A percentile compares a stretch with the other conserved stretches of the same genome.
These are phyloP conservation scores for Hippophae gyantsensis DNA, from an alignment of 306 rosid species.

Conservation along the genomic window DNA sequence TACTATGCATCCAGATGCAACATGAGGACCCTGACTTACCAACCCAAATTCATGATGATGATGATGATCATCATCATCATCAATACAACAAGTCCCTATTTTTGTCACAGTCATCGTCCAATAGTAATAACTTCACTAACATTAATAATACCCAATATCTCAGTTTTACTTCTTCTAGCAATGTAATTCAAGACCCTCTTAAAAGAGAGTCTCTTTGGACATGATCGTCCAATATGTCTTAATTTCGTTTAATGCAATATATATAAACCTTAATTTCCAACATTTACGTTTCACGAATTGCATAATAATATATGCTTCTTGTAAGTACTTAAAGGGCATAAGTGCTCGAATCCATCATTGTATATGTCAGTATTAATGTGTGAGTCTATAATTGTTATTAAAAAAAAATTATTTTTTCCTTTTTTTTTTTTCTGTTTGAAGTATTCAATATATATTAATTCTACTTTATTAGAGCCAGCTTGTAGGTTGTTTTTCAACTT, in stretches of 20 bases:
- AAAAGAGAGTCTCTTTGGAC: slow-evolving; percentile 58
- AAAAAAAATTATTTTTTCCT: too few relatives aligned
- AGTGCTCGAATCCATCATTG: too few relatives aligned
- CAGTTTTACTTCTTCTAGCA: slow-evolving; percentile 40
- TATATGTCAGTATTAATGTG: too few relatives aligned
- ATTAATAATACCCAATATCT: slow-evolving; percentile 29
- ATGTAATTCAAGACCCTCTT: slow-evolving; percentile 58
- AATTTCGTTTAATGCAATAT: not conserved
- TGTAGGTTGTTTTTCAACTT: too few relatives aligned
- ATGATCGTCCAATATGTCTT: slow-evolving; percentile 11
- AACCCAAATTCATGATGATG: slow-evolving; percentile 1
- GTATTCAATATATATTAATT: too few relatives aligned
- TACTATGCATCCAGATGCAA: slow-evolving; percentile 65
- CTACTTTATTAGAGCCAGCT: too few relatives aligned
- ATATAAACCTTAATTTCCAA: not conserved
- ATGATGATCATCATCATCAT: slow-evolving; percentile 11
- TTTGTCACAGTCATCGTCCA: slow-evolving; percentile 6
- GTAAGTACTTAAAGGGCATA: too few relatives aligned
- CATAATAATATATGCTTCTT: too few relatives aligned
- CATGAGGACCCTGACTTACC: slow-evolving; percentile 23
- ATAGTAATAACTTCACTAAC: slow-evolving; percentile 7
- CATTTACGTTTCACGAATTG: too few relatives aligned
- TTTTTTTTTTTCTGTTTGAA: too few relatives aligned
- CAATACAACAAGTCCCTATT: slow-evolving; percentile 31
- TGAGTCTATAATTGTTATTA: too few relatives aligned